phyloP scores from a whole-genome alignment of 164 flowering plant species.

The Vitis rotundifolia region DNA sequence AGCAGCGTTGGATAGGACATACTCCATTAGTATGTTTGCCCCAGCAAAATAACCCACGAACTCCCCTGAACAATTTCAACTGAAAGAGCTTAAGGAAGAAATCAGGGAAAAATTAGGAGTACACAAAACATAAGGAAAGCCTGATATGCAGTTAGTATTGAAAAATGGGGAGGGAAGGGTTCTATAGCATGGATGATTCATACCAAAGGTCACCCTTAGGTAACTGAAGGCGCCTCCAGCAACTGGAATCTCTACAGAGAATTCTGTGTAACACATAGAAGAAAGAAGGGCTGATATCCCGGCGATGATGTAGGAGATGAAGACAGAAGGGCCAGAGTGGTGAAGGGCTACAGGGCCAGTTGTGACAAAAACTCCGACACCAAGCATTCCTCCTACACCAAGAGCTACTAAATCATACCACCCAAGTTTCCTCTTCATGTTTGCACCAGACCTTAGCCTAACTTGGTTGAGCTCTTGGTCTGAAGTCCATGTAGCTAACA shows the following conservation, averaged over 20 bases:
- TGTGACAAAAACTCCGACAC: conserved; percentile 92
- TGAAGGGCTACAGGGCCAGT: conserved; percentile 66
- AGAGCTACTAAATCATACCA: conserved; percentile 83
- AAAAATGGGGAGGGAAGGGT: not conserved
- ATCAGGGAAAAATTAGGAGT: not conserved
- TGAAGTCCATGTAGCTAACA: conserved; percentile 77
- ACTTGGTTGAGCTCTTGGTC: conserved; percentile 74
- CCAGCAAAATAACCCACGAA: conserved; percentile 80
- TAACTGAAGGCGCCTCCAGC: conserved; percentile 99
- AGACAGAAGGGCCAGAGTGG: conserved; percentile 76
- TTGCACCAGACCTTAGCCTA: conserved; percentile 78
- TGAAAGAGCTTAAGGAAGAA: not conserved
- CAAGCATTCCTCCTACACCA: conserved; percentile 95
- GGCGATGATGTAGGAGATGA: conserved; percentile 75
- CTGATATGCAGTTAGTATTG: not conserved
- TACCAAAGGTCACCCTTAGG: conserved; percentile 86
- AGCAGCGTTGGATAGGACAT: conserved; percentile 85
- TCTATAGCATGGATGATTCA: not conserved
- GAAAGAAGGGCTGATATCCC: conserved; percentile 90
- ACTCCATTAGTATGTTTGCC: conserved; percentile 79
- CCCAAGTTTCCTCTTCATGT: conserved; percentile 77
- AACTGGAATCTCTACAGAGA: conserved; percentile 81
- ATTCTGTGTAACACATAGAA: conserved; percentile 90
- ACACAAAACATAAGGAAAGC: not conserved
- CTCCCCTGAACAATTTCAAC: conserved; percentile 51